Percentiles rank a stretch among this genome's conserved stretches.
phyloP scores from a whole-genome alignment of 1,139 yeast genomes.

The Hyphopichia pseudoburtonii region DNA sequence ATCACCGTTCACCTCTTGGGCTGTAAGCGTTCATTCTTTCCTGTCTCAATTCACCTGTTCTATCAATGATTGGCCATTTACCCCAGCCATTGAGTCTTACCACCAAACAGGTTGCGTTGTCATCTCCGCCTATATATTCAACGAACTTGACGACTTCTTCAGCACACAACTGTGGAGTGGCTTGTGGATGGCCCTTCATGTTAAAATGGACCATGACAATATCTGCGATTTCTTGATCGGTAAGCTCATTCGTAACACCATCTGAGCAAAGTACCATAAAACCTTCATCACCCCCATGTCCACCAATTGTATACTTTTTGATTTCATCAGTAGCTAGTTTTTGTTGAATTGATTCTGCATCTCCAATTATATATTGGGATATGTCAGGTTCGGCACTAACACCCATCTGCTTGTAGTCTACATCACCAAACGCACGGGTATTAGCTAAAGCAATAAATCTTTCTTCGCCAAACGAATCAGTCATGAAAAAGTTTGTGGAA shows the following conservation, averaged over 20 bases:
- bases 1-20: constrained; percentile 32
- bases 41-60: constrained; percentile 81
- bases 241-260: constrained; percentile 77
- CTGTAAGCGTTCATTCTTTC: constrained; percentile 57
- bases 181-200: constrained; percentile 62
- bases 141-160: constrained; percentile 82
- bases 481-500: constrained; percentile 72
- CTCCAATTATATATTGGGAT: constrained; percentile 64
- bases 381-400: constrained; percentile 92
- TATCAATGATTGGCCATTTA: constrained; percentile 77
- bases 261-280: constrained; percentile 78
- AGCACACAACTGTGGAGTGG: constrained; percentile 85
- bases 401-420: constrained; percentile 76
- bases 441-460: constrained; percentile 83
- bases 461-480: constrained; percentile 93
- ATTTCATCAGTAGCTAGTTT: constrained; percentile 41
- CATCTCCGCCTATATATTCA: constrained; percentile 88
- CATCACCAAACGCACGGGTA: constrained; percentile 91
- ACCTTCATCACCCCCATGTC: constrained; percentile 76
- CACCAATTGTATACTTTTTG: constrained; percentile 43
- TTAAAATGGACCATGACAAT: constrained; percentile 72
- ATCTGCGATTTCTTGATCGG: constrained; percentile 92
- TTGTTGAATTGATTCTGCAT: constrained; percentile 30
- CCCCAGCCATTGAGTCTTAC: constrained; percentile 90
- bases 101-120: constrained; percentile 88